Evolutionary conservation across 768 basidiomycete species (phyloP), one percentile per base, ranked within the genome.

Genomic region (Cubamyces sp.): DNA sequence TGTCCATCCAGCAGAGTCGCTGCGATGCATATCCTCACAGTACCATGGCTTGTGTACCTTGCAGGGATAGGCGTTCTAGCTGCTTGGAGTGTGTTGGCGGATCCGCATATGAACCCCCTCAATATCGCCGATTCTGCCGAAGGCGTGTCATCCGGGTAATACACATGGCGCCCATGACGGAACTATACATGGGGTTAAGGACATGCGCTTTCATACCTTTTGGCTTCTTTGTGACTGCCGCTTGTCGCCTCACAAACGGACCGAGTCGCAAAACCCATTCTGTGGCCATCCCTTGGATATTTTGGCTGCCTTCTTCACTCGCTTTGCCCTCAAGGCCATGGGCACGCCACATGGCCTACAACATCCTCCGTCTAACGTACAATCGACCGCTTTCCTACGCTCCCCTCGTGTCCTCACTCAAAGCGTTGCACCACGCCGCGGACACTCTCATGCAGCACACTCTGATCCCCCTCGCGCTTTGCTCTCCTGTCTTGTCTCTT

Each of bases 321-420:
- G 54, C 53, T 47, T 56, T 46, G 54, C 45, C 37, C 45, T n/a
- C 45, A 34, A 30, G 45, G 54, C 14, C 19, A 47, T n/a, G 54
- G 41, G 23, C 54, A 47, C 34, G 16, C 19, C 30, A n/a, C 30
- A 30, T 39, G 19, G 30, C 45, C 34, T 23, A 12, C 28, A 28
- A 15, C 48, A 56, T 19, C 30, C 28, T 56, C 30, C 54, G 45
- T 45, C 28, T 47, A n/a, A 23, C 51, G 37, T 37, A 53, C 51
- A 53, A 53, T 53, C 12, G 51, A 23, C 51, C 37, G 37, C 37
- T 53, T 40, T 40, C 39, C 48, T 23, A 15, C 48, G 48, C 15
- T 28, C 28, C 28, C 48, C 48, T 19, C 48, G 48, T 49, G 48
- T 16, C 19, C 21, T 12, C 45, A 28, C 48, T 49, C 48, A 28